Conservation (phyloP, 805 yeast genomes). For the Candida qinlingensis region DNA sequence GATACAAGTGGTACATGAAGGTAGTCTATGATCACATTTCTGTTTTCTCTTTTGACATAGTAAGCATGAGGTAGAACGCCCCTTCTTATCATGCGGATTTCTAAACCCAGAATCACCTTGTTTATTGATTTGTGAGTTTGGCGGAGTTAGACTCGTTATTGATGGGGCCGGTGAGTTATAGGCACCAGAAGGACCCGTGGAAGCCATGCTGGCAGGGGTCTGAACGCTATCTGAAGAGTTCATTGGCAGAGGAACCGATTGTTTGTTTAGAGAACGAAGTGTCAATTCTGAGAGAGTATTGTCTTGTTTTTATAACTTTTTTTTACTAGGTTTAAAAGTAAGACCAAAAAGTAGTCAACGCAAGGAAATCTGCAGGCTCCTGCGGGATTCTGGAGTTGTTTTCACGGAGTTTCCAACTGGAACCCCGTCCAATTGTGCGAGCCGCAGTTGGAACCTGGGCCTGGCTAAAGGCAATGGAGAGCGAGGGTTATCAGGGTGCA, state of each 20-base stretch:
- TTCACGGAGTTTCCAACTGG: slow-evolving; percentile 4
- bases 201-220: slow-evolving; percentile 1
- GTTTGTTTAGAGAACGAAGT: neutral
- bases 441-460: too few relatives aligned
- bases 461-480: too few relatives aligned
- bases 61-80: slow-evolving; percentile 52
- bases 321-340: neutral
- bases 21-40: slow-evolving; percentile 60
- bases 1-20: slow-evolving; percentile 61
- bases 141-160: neutral
- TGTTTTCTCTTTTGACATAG: slow-evolving; percentile 55
- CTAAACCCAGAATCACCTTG: slow-evolving; percentile 12
- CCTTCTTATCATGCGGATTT: slow-evolving; percentile 39
- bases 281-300: neutral
- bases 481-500: too few relatives aligned
- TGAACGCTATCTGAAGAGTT: neutral
- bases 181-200: neutral
- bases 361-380: neutral
- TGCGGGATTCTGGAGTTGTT: slow-evolving; percentile 6
- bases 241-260: neutral
- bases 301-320: neutral
- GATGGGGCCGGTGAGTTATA: slow-evolving; percentile 3
- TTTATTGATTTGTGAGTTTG: neutral
- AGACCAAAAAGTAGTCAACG: neutral
- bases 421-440: too few relatives aligned